Conservation (phyloP, 371 early-diverging fungal genomes). For the Rhizoclosmatium hyalinum region DNA sequence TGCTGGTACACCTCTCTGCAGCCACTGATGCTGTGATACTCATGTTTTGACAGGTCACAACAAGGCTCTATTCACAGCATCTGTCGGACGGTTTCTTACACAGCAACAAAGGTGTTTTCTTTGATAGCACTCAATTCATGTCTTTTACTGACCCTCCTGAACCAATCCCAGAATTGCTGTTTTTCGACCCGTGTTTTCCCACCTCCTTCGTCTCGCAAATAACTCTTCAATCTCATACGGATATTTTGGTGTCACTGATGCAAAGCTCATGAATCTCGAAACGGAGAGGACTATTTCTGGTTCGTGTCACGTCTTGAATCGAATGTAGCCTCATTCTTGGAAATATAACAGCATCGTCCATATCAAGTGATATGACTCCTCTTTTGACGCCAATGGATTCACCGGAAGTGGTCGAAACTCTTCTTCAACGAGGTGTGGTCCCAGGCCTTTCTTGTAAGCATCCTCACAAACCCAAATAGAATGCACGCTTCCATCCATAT, state of each 20-base stretch:
- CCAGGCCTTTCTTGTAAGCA: neutral
- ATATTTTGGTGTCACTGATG: conserved; percentile 33
- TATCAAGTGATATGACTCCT: conserved; percentile 8
- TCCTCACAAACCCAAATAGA: neutral
- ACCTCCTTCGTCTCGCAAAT: neutral
- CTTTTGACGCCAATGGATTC: conserved; percentile 6
- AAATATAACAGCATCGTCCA: neutral
- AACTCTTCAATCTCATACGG: conserved; percentile 10
- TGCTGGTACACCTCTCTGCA: too few species aligned
- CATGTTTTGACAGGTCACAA: neutral
- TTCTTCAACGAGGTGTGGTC: neutral
- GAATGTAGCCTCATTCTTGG: neutral
- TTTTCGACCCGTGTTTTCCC: neutral
- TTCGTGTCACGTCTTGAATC: neutral
- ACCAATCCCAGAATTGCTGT: neutral
- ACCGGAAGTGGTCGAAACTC: neutral
- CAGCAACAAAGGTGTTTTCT: conserved; percentile 8
- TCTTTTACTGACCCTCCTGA: neutral
- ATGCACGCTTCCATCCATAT: conserved; percentile 19
- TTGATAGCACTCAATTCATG: neutral
- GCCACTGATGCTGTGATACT: too few species aligned
- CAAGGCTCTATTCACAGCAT: conserved; percentile 11
- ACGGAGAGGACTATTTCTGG: conserved; percentile 27
- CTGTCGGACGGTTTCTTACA: conserved; percentile 4
- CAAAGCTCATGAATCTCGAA: conserved; percentile 25